Conservation (phyloP, 164 flowering plant genomes). For the Aristolochia californica region DNA sequence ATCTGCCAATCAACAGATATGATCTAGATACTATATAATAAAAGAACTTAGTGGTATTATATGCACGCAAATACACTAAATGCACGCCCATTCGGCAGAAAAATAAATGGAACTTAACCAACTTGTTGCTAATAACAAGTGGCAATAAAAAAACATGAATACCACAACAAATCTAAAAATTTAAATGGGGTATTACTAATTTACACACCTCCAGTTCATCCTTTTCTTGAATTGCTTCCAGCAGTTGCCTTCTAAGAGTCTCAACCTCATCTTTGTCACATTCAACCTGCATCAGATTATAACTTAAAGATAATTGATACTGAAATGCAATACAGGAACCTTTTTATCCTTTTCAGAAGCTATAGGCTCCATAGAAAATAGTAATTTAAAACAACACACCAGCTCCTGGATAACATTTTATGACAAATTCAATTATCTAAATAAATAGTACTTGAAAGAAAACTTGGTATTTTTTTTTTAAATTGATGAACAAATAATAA, state of each 20-base stretch:
- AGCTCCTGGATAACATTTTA: too few relatives aligned
- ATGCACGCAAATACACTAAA: neutral
- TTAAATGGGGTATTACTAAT: neutral
- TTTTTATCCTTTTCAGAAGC: neutral
- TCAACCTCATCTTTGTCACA: conserved; percentile 35
- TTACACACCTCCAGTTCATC: conserved; percentile 59
- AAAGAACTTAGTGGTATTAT: neutral
- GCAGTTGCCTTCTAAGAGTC: conserved; percentile 51
- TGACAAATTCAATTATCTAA: too few relatives aligned
- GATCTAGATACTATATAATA: neutral
- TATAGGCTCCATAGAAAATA: neutral
- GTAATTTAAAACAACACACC: too few relatives aligned
- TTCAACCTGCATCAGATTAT: conserved; percentile 40
- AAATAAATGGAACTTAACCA: neutral
- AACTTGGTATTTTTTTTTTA: too few relatives aligned
- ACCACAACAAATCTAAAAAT: neutral
- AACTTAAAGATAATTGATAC: neutral
- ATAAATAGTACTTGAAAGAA: too few relatives aligned
- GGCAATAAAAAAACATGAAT: neutral
- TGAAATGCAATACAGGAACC: neutral
- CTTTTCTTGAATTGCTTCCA: conserved; percentile 42
- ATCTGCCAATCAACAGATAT: too few relatives aligned
- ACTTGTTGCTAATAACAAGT: neutral
- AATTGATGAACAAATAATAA: too few relatives aligned
- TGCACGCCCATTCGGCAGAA: neutral